These are phyloP conservation scores for Meyerozyma elateridarum DNA, from an alignment of 1,139 yeast species.

Conservation along the genomic window DNA sequence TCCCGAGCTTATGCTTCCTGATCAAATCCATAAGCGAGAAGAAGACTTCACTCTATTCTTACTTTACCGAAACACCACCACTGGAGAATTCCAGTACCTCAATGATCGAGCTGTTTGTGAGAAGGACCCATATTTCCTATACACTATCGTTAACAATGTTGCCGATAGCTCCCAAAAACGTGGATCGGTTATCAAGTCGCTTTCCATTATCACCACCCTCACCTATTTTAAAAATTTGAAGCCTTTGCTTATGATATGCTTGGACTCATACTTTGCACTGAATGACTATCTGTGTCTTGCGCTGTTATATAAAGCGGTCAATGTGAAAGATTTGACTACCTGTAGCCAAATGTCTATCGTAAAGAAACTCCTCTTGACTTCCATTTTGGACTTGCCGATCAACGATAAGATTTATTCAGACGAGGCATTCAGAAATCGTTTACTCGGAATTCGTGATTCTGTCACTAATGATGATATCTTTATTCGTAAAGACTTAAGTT, in stretches of 20 bases:
- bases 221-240: conserved; percentile 54
- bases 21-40: conserved; percentile 53
- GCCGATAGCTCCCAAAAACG: conserved; percentile 44
- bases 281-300: conserved; percentile 7
- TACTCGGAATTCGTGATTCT: conserved; percentile 24
- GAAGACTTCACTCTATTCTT: conserved; percentile 61
- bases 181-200: conserved; percentile 53
- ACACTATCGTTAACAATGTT: conserved; percentile 52
- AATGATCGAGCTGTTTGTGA: conserved; percentile 30
- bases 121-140: conserved; percentile 43
- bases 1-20: conserved; percentile 62
- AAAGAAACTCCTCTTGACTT: conserved; percentile 38
- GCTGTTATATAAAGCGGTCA: conserved; percentile 13
- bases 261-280: conserved; percentile 40
- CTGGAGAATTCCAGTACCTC: conserved; percentile 41
- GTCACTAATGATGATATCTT: conserved; percentile 28
- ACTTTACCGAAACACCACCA: conserved; percentile 35
- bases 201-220: conserved; percentile 49
- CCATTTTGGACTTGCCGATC: conserved; percentile 44
- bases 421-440: conserved; percentile 14
- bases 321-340: conserved; percentile 11
- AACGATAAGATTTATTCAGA: conserved; percentile 34
- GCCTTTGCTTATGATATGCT: conserved; percentile 51
- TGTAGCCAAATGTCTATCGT: conserved; percentile 22
- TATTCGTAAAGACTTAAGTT: conserved; percentile 42